Base-by-base conservation (phyloP, 495 filamentous ascomycete species). In the Articulospora tetracladia region DNA sequence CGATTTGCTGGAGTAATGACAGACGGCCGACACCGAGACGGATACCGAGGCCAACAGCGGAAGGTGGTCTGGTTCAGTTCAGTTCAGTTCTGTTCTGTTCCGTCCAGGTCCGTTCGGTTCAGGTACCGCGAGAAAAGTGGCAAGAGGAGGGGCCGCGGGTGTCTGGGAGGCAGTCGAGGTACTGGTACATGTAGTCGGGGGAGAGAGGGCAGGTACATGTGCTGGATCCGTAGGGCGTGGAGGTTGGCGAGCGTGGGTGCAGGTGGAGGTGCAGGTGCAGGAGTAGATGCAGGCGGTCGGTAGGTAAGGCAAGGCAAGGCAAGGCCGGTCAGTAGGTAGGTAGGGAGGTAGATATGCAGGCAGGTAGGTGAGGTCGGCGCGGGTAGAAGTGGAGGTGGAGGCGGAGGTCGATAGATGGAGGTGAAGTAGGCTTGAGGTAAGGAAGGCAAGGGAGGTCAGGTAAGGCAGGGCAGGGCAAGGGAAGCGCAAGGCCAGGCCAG, bases 1-100 rank as follows among this genome's bases (percentile, higher is more conserved):
- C 39, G n/a, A 44, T 44, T 44, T 44, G 39, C 39, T 41, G 53
- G 53, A 61, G 59, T 61, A 61, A 23, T 15, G 59, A 61, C 59
- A 30, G 59, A 51, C 34, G 54, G 51, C 3, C 3, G 15, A n/a
- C 8, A n/a, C 39, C 39, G 39, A 44, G 39, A 17, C 17, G 8
- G 30, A 32, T 13, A 44, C 10, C 3, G 11, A 19, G 10, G 39
- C 7, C 10, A 19, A n/a, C n/a, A 44, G 39, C 3, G 39, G 39
- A 44, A 44, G 8, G 39, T 44, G 3, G n/a, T n/a, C n/a, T n/a
- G n/a, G n/a, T n/a, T n/a, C n/a, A n/a, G n/a, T n/a, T n/a, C n/a
- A n/a, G n/a, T n/a, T n/a, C n/a, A n/a, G n/a, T n/a, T n/a, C n/a
- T n/a, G n/a, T n/a, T n/a, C n/a, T n/a, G n/a, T n/a, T n/a, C n/a